Evolutionary conservation across 1,139 yeast genomes (phyloP).

Genomic region (Pichia norvegensis): DNA sequence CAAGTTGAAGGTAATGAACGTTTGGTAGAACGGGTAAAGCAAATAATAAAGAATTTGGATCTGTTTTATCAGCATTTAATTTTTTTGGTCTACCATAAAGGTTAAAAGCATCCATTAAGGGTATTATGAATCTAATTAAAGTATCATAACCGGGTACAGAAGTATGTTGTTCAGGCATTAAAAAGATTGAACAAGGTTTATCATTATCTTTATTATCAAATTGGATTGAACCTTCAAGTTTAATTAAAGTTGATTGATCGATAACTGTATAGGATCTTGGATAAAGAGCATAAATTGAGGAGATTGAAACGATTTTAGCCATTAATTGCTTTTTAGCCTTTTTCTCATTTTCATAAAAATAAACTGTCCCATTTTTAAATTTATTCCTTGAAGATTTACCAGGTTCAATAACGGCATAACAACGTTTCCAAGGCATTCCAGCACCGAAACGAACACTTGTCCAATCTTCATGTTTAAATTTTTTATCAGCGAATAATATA

Average conservation of each 20-base stretch:
- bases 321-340: slow-evolving; percentile 64
- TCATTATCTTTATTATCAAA: slow-evolving; percentile 48
- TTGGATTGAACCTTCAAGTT: slow-evolving; percentile 72
- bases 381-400: slow-evolving; percentile 34
- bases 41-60: slow-evolving; percentile 69
- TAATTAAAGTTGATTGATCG: slow-evolving; percentile 81
- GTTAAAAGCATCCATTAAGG: slow-evolving; percentile 77
- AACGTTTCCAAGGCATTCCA: slow-evolving; percentile 97
- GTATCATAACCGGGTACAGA: slow-evolving; percentile 95
- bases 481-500: slow-evolving; percentile 64
- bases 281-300: slow-evolving; percentile 82
- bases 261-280: slow-evolving; percentile 77
- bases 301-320: slow-evolving; percentile 69
- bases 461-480: slow-evolving; percentile 90
- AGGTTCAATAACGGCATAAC: slow-evolving; percentile 90
- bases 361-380: slow-evolving; percentile 40
- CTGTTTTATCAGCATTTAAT: slow-evolving; percentile 80
- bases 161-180: slow-evolving; percentile 93
- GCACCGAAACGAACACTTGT: slow-evolving; percentile 88
- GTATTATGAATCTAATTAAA: slow-evolving; percentile 76
- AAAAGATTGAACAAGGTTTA: slow-evolving; percentile 72
- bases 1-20: slow-evolving; percentile 68
- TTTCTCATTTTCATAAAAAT: slow-evolving; percentile 62
- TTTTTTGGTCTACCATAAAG: slow-evolving; percentile 88
- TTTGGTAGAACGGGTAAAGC: slow-evolving; percentile 88